A percentile compares a stretch with the other conserved stretches of the same genome.
These are phyloP conservation scores for Leccinum uliginosum DNA, from an alignment of 768 basidiomycete species.

Conservation along the genomic window DNA sequence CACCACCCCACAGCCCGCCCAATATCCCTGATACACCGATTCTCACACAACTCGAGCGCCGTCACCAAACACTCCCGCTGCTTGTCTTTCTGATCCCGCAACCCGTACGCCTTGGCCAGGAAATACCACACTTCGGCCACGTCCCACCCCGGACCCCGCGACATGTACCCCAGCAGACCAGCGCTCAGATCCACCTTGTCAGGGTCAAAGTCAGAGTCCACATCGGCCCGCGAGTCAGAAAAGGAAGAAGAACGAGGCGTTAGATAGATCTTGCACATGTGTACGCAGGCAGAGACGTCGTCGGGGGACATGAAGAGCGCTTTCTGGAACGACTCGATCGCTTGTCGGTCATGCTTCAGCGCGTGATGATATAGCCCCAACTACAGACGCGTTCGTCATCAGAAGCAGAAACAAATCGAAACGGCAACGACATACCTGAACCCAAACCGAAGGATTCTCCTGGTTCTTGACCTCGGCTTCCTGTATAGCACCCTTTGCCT, in stretches of 20 bases:
- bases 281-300: constrained; percentile 72
- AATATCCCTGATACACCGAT: constrained; percentile 59
- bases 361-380: constrained; percentile 72
- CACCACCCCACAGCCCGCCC: constrained; percentile 66
- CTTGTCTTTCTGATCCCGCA: constrained; percentile 65
- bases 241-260: constrained; percentile 22
- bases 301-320: constrained; percentile 84
- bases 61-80: constrained; percentile 71
- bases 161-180: constrained; percentile 70
- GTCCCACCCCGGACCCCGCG: constrained; percentile 83
- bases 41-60: constrained; percentile 63
- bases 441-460: constrained; percentile 87
- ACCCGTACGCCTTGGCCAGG: constrained; percentile 74
- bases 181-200: constrained; percentile 77
- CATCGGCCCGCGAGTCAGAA: constrained; percentile 6
- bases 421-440: constrained; percentile 61
- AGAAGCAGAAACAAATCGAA: background rate
- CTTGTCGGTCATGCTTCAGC: constrained; percentile 52
- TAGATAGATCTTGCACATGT: constrained; percentile 76
- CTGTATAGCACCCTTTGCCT: constrained; percentile 85
- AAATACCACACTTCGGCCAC: constrained; percentile 94
- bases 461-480: constrained; percentile 91
- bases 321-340: constrained; percentile 77
- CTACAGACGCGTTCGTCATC: constrained; percentile 34
- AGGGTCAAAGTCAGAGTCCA: constrained; percentile 20